Percentiles rank a stretch among this genome's conserved stretches.
These are phyloP conservation scores for Exophiala aquamarina DNA, from an alignment of 2,329 filamentous ascomycete species.

Conservation along the genomic window DNA sequence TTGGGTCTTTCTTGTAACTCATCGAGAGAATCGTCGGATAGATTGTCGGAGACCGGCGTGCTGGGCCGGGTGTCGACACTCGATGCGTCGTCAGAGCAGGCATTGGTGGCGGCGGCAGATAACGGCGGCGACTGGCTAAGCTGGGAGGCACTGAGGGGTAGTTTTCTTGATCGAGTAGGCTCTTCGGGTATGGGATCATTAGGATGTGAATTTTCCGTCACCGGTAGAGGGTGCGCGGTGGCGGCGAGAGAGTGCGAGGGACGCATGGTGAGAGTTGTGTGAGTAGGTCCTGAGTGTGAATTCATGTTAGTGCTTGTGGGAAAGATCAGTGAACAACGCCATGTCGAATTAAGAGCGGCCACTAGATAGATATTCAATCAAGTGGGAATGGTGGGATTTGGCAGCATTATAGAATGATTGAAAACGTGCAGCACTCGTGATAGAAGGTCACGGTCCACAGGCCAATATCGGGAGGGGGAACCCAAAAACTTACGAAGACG, in stretches of 20 bases:
- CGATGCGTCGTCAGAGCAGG: constrained; percentile 32
- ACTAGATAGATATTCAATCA: neutral
- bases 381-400: constrained; percentile 11
- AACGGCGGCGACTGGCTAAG: constrained; percentile 33
- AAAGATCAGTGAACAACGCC: neutral
- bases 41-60: constrained; percentile 42
- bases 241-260: neutral
- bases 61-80: constrained; percentile 40
- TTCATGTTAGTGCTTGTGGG: constrained; percentile 9
- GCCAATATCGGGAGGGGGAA: constrained; percentile 1
- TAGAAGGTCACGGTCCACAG: neutral
- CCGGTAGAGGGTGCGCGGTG: constrained; percentile 19
- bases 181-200: constrained; percentile 50
- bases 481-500: constrained; percentile 9
- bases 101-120: constrained; percentile 34
- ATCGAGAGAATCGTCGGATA: constrained; percentile 35
- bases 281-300: too few species aligned
- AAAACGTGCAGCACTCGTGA: constrained; percentile 1
- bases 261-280: constrained; percentile 2
- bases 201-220: constrained; percentile 45
- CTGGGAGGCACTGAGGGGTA: constrained; percentile 36
- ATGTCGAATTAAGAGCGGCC: neutral
- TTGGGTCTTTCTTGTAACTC: constrained; percentile 13
- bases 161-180: constrained; percentile 38
- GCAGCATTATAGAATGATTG: constrained; percentile 20